Evolutionary conservation across 208 protist genomes (phyloP).

Genomic region (Wallacemonas sp.): DNA sequence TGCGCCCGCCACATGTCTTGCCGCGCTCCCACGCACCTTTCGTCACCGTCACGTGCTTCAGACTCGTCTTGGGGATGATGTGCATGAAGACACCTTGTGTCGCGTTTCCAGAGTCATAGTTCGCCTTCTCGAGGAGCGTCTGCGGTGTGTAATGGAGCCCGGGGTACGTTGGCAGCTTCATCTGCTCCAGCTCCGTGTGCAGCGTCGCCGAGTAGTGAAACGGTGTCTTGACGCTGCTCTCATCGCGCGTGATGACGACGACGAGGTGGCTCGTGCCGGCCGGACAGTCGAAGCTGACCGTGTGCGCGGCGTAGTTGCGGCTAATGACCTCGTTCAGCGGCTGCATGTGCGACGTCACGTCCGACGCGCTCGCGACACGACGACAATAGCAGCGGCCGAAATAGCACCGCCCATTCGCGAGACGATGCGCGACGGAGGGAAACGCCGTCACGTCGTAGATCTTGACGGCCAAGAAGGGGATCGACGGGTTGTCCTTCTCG

Average conservation of each 20-base stretch:
- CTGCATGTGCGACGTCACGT: conserved; percentile 46
- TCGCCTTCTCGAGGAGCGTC: conserved; percentile 29
- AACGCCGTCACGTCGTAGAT: conserved; percentile 77
- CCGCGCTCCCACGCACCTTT: conserved; percentile 67
- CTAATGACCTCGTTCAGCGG: conserved; percentile 69
- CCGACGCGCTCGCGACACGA: conserved; percentile 57
- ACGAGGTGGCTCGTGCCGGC: conserved; percentile 67
- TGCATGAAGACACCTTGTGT: conserved; percentile 79
- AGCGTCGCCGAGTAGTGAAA: conserved; percentile 86
- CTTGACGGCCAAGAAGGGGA: conserved; percentile 64
- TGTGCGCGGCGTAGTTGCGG: conserved; percentile 57
- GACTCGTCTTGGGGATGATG: conserved; percentile 50
- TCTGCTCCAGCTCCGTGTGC: conserved; percentile 75
- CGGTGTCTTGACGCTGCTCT: conserved; percentile 36
- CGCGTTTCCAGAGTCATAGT: conserved; percentile 24
- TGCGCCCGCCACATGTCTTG: conserved; percentile 72
- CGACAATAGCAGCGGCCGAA: conserved; percentile 77
- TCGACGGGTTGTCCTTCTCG: conserved; percentile 47
- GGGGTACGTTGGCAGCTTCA: conserved; percentile 28
- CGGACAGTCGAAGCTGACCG: conserved; percentile 83
- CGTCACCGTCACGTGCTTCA: conserved; percentile 42
- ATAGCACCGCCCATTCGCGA: conserved; percentile 50
- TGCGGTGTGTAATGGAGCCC: conserved; percentile 13
- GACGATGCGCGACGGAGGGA: conserved; percentile 72
- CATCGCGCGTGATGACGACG: conserved; percentile 56